These are phyloP conservation scores for Nepenthes mirabilis DNA, from an alignment of 148 eudicot species.

Conservation along the genomic window DNA sequence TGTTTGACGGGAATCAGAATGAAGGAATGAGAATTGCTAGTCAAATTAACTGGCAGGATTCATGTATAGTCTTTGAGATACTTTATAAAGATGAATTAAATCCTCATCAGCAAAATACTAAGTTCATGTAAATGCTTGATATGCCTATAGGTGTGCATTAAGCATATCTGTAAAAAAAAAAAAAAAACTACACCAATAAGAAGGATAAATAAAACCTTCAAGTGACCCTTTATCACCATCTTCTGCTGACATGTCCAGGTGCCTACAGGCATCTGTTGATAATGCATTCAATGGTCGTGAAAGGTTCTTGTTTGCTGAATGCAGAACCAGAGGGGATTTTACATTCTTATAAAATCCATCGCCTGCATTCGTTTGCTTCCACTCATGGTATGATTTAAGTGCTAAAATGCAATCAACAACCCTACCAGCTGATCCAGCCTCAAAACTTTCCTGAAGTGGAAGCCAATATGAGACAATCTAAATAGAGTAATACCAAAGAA, in stretches of 20 bases:
- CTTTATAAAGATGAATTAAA: too few relatives aligned
- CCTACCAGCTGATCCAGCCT: conserved; percentile 58
- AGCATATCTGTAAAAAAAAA: neutral
- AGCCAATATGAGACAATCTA: neutral
- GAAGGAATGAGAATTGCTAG: neutral
- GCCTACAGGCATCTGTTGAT: conserved; percentile 25
- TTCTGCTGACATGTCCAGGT: conserved; percentile 34
- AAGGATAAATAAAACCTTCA: conserved; percentile 37
- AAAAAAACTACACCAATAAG: neutral
- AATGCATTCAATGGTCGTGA: conserved; percentile 16
- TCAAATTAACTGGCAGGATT: too few relatives aligned
- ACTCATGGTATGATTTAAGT: conserved; percentile 67
- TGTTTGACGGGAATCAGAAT: neutral
- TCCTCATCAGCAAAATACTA: too few relatives aligned
- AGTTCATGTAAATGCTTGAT: neutral
- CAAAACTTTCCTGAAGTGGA: conserved; percentile 44
- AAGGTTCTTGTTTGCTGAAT: conserved; percentile 37
- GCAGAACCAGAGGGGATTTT: conserved; percentile 46
- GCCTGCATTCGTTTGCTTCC: conserved; percentile 69
- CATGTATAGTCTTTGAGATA: too few relatives aligned
- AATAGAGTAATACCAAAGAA: neutral
- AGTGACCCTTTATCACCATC: conserved; percentile 19
- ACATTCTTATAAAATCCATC: conserved; percentile 52
- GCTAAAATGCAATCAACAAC: conserved; percentile 81
- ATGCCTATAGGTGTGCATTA: neutral